phyloP scores from a whole-genome alignment of 208 protist species.

The Trypanosomatidae sp. region DNA sequence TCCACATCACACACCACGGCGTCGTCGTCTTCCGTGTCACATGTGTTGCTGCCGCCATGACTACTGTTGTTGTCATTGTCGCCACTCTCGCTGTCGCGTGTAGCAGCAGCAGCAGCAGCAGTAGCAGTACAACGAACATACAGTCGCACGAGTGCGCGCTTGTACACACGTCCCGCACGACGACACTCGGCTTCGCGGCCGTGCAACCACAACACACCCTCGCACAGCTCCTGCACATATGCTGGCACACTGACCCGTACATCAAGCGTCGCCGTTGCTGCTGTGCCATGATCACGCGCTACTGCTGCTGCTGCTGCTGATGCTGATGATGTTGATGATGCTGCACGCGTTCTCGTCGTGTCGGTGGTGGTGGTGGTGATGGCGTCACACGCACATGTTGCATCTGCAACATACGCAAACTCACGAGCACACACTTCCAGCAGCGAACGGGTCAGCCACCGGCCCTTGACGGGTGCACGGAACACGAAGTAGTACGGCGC shows the following conservation, averaged over 20 bases:
- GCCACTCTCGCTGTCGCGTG: too few species aligned
- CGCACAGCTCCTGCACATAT: slow-evolving; percentile 62
- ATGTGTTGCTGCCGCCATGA: not conserved
- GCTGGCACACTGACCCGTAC: slow-evolving; percentile 25
- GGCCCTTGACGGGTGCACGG: slow-evolving; percentile 71
- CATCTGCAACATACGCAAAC: slow-evolving; percentile 54
- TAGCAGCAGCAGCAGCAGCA: too few species aligned
- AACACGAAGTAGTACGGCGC: slow-evolving; percentile 82
- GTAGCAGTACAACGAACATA: too few species aligned
- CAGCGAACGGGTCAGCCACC: slow-evolving; percentile 81
- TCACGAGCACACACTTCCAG: slow-evolving; percentile 76
- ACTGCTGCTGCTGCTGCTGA: not conserved
- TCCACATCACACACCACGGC: too few species aligned
- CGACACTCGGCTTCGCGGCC: slow-evolving; percentile 61
- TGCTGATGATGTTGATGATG: not conserved
- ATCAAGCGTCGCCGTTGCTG: slow-evolving; percentile 14
- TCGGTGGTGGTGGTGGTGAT: too few species aligned
- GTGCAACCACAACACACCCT: slow-evolving; percentile 41
- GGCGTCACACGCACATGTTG: not conserved
- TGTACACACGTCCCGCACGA: slow-evolving; percentile 20
- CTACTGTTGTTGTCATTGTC: too few species aligned
- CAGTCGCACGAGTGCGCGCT: slow-evolving; percentile 13
- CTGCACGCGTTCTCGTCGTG: too few species aligned
- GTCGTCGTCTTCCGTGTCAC: not conserved
- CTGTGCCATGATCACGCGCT: not conserved